These are phyloP conservation scores for Oryza officinalis DNA, from an alignment of 176 grass and related monocot species.

Conservation along the genomic window DNA sequence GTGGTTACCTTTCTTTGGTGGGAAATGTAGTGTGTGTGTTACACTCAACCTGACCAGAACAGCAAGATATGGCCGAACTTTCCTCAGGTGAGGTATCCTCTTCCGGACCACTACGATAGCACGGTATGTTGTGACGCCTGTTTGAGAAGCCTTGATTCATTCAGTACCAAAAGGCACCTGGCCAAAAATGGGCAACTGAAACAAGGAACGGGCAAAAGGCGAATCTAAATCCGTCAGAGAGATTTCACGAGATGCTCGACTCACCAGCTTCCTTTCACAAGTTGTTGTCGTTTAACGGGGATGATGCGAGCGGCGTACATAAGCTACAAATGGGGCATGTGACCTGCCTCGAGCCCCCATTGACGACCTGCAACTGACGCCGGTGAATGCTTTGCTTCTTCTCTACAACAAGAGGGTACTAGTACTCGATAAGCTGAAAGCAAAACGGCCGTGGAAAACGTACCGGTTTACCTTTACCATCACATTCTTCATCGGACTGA, in stretches of 20 bases:
- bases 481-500: not conserved
- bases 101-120: not conserved
- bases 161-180: slow-evolving; percentile 5
- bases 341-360: not conserved
- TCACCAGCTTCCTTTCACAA: slow-evolving; percentile 21
- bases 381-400: not conserved
- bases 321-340: not conserved
- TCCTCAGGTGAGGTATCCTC: not conserved
- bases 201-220: not conserved
- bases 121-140: not conserved
- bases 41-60: not conserved
- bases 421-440: not conserved
- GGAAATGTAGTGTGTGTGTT: not conserved
- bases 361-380: not conserved
- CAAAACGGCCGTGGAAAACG: not conserved
- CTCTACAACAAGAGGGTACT: not conserved
- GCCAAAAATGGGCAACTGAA: not conserved
- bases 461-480: slow-evolving; percentile 11
- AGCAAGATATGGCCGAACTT: not conserved
- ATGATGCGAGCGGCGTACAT: not conserved
- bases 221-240: not conserved
- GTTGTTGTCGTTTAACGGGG: not conserved
- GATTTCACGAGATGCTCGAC: not conserved
- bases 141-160: slow-evolving; percentile 14
- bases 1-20: not conserved